Base-by-base conservation (phyloP, 73 alveolate genomes). In the Symbiodinium pilosum region DNA sequence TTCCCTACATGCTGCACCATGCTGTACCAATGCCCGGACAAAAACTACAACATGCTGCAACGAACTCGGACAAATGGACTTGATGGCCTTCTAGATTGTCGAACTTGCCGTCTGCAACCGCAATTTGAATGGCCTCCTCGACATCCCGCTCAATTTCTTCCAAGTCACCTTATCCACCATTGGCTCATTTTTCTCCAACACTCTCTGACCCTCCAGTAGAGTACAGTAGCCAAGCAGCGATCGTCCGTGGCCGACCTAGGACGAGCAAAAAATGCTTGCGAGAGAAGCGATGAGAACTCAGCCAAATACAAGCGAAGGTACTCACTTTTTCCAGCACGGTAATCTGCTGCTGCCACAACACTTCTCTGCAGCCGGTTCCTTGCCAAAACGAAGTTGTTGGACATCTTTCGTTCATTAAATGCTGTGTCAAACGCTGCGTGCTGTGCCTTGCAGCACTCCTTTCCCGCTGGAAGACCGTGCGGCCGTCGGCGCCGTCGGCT, bases 281-380 rank as follows among this genome's bases (percentile, higher is more conserved):
- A 8, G 3, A 28, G 36, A 28, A 4, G 34, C 34, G 38, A 20
- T 34, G 34, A 34, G 38, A n/a, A n/a, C n/a, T 59, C 77, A 59
- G 77, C 21, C 77, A 26, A 34, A 59, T 59, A 47, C 59, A 47
- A 9, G 59, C 59, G 16, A 26, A 9, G 42, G 43, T 28, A 34
- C 42, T 84, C 84, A 47, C 69, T n/a, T 39, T 39, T 34, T 28
- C 47, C 44, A 24, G 40, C 77, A 41, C 87, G 96, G 24, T 89
- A 89, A 4, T 89, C 96, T 0, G 96, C 87, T 2, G 96, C 96
- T 89, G 87, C 87, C 38, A 89, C 87, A 51, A 89, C 77, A 36
- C 96, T 89, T 40, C 73, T 84, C 96, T 89, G 96, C 51, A 89
- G 75, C 20, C 96, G 87, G 36, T 89, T 89, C 96, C 95, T 88